Conservation (phyloP, 371 early-diverging fungal genomes). For the Apophysomyces elegans region DNA sequence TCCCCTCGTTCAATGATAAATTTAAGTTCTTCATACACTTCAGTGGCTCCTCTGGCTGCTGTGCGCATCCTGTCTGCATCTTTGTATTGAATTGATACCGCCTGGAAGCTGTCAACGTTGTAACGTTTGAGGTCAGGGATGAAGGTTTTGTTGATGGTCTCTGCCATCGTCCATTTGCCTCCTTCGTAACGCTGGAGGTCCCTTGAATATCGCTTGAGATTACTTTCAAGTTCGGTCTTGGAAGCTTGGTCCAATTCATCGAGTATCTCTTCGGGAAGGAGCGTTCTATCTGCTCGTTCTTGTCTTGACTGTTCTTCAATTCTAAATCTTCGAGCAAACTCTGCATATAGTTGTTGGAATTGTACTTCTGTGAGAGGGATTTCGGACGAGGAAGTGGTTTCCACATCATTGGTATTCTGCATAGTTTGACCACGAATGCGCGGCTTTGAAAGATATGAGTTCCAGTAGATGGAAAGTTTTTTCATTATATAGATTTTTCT, state of each 20-base stretch:
- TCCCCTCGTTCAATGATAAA: slow-evolving; percentile 2
- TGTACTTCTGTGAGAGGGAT: no score
- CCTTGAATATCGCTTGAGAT: neutral
- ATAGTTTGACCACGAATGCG: neutral
- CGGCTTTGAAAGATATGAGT: slow-evolving; percentile 13
- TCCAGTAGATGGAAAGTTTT: neutral
- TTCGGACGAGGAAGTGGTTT: no score
- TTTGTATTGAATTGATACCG: slow-evolving; percentile 7
- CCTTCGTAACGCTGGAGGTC: slow-evolving; percentile 4
- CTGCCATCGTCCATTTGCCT: slow-evolving; percentile 11
- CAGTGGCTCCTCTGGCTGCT: slow-evolving; percentile 15
- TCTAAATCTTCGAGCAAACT: neutral
- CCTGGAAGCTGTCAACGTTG: neutral
- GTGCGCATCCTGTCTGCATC: slow-evolving; percentile 11
- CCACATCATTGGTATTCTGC: neutral
- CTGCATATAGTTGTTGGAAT: no score
- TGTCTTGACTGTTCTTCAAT: neutral
- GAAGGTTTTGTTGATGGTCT: slow-evolving; percentile 14
- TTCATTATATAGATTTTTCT: neutral
- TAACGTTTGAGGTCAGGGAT: slow-evolving; percentile 1
- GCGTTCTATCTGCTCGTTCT: neutral
- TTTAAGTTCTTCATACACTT: slow-evolving; percentile 15
- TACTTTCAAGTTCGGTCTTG: neutral
- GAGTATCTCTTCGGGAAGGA: neutral
- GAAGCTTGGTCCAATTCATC: slow-evolving; percentile 3